phyloP scores from a whole-genome alignment of 1,284 basidiomycete genomes.

The Lentinus polychrous region DNA sequence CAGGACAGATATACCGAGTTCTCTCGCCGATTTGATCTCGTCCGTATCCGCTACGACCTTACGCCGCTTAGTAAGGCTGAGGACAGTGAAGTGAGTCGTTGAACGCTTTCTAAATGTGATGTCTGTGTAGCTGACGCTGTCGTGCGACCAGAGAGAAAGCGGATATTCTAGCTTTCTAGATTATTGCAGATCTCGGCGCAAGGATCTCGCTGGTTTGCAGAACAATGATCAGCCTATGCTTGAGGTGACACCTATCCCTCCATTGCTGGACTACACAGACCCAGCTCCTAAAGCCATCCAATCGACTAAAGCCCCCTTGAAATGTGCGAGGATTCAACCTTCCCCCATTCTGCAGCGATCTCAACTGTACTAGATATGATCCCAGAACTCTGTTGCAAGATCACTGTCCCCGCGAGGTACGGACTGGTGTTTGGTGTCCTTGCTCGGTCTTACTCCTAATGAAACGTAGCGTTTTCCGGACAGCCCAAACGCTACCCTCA shows the following conservation, averaged over 20 bases:
- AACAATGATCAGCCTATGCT: conserved; percentile 65
- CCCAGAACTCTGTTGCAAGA: conserved; percentile 68
- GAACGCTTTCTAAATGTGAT: conserved; percentile 2
- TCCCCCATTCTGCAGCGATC: conserved; percentile 3
- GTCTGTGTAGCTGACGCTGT: conserved; percentile 3
- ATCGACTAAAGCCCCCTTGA: conserved; percentile 37
- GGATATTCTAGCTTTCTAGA: conserved; percentile 52
- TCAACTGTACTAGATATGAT: conserved; percentile 49
- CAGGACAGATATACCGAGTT: conserved; percentile 74
- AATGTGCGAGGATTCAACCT: conserved; percentile 35
- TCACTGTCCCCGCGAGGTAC: conserved; percentile 68
- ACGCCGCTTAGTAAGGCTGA: conserved; percentile 62
- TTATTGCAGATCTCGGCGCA: conserved; percentile 53
- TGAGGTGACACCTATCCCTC: conserved; percentile 50
- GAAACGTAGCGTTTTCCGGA: conserved; percentile 49
- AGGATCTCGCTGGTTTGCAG: conserved; percentile 54
- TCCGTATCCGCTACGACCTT: conserved; percentile 54
- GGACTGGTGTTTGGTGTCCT: conserved; percentile 5
- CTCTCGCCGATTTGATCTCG: conserved; percentile 57
- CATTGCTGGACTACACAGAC: conserved; percentile 49
- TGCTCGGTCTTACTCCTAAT: neutral
- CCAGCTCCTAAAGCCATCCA: conserved; percentile 32
- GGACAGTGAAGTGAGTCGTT: conserved; percentile 51
- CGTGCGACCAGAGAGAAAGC: conserved; percentile 45
- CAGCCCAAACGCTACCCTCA: conserved; percentile 63